phyloP scores from a whole-genome alignment of 257 asterid genomes.

The Haberlea rhodopensis region DNA sequence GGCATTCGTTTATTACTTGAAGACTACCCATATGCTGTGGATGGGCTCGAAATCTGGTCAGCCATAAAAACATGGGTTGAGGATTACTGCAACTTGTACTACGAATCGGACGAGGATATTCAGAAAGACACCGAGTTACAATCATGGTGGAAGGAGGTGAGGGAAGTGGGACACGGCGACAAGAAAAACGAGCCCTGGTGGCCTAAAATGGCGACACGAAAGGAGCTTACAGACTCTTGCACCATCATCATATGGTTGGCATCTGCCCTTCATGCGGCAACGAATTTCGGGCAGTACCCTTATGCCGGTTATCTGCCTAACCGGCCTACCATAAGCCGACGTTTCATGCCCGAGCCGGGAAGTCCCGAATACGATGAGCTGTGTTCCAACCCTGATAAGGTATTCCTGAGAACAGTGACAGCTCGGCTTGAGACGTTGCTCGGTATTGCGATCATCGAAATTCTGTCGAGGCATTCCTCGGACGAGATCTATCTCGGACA shows the following conservation, averaged over 20 bases:
- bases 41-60: constrained; percentile 80
- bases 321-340: constrained; percentile 62
- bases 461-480: constrained; percentile 65
- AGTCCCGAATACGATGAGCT: constrained; percentile 65
- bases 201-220: constrained; percentile 58
- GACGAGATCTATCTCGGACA: constrained; percentile 70
- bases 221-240: constrained; percentile 59
- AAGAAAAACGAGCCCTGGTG: constrained; percentile 70
- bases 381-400: constrained; percentile 55
- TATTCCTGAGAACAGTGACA: constrained; percentile 57
- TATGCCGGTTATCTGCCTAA: constrained; percentile 63
- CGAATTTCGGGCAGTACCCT: constrained; percentile 71
- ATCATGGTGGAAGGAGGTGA: constrained; percentile 74
- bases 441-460: constrained; percentile 61
- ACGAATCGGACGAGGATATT: constrained; percentile 40
- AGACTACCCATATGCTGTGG: constrained; percentile 81
- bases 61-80: constrained; percentile 71
- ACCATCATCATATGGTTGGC: constrained; percentile 72
- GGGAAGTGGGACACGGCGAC: constrained; percentile 70
- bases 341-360: constrained; percentile 59
- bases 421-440: constrained; percentile 53
- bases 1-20: constrained; percentile 61
- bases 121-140: constrained; percentile 59
- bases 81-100: constrained; percentile 63
- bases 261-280: constrained; percentile 78